Evolutionary conservation across 176 grass and related monocot genomes (phyloP).

Genomic region (Alopecurus myosuroides): DNA sequence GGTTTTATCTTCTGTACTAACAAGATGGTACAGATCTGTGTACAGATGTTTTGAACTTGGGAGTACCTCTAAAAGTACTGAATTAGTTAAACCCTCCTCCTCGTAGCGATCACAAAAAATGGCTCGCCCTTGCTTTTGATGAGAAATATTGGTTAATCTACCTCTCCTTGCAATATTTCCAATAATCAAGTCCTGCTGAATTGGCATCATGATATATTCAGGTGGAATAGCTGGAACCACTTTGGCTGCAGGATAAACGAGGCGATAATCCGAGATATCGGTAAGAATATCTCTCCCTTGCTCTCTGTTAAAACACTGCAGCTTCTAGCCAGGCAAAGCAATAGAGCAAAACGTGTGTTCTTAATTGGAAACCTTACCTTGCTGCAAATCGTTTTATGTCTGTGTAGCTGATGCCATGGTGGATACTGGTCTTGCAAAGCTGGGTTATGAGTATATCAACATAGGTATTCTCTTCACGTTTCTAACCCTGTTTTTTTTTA

Average conservation of each 20-base stretch:
- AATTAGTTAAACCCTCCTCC: background rate
- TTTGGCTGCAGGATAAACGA: slow-evolving; percentile 37
- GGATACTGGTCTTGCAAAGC: slow-evolving; percentile 34
- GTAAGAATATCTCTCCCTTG: background rate
- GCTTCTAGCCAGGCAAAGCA: background rate
- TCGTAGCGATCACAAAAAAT: background rate
- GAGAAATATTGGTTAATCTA: background rate
- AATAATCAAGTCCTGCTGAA: background rate
- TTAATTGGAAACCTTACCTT: background rate
- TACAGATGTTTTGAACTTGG: background rate
- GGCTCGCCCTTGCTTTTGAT: background rate
- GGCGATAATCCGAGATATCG: slow-evolving; percentile 25
- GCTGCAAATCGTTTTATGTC: background rate
- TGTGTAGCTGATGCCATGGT: slow-evolving; percentile 51
- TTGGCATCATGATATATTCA: background rate
- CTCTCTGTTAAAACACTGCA: background rate
- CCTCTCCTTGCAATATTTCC: background rate
- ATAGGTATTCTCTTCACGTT: slow-evolving; percentile 22
- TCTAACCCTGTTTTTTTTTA: background rate
- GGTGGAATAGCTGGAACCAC: slow-evolving; percentile 54
- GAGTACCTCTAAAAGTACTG: background rate
- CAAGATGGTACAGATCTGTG: background rate
- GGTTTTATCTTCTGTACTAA: background rate
- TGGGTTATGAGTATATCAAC: slow-evolving; percentile 43
- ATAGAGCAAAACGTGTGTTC: background rate